Evolutionary conservation across 1,139 yeast genomes (phyloP), one percentile per base, ranked within the genome.

Genomic region (Magnusiomyces ingens): DNA sequence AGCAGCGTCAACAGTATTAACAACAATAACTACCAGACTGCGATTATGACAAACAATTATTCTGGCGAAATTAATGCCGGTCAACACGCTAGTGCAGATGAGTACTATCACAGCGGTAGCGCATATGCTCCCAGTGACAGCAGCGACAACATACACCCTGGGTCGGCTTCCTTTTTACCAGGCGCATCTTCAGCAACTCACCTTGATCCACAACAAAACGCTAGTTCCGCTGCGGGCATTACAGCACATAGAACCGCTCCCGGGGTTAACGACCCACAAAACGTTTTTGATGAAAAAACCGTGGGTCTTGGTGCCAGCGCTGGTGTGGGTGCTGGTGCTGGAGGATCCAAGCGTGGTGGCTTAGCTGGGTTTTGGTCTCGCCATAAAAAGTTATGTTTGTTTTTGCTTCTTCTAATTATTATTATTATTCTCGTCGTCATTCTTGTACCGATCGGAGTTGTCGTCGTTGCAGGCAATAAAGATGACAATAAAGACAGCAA

Each of bases 391-490:
- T 43, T 52, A 15, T 56, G 58, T 48, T 50, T 62, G 13, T 32
- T 55, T 4, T 49, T 62, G 35, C 49, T 58, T 4, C 37, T 61
- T 10, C 58, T 56, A n/a, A 46, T 52, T 6, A 32, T 64, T 17
- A 15, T 64, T 13, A 54, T 60, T 6, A 50, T 66, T 17, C 58
- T 63, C 18, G 62, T 62, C 1, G 70, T 67, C 3, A 63, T 67
- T 19, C 57, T 67, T 42, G 58, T 67, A 5, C 71, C 71, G 1
- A 61, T 67, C 8, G 71, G 71, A 2, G 43, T 67, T 21, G 48
- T 67, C 5, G 68, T 67, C 5, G 59, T 67, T 38, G 58, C 55
- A 21, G 59, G 60, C 40, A 49, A 56, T 29, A 29, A 51, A 11
- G 22, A 48, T 35, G 35, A 44, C 38, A 19, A 36, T 6, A 21